phyloP scores from a whole-genome alignment of 78 protist species.

The Cavenderia fasciculata region DNA sequence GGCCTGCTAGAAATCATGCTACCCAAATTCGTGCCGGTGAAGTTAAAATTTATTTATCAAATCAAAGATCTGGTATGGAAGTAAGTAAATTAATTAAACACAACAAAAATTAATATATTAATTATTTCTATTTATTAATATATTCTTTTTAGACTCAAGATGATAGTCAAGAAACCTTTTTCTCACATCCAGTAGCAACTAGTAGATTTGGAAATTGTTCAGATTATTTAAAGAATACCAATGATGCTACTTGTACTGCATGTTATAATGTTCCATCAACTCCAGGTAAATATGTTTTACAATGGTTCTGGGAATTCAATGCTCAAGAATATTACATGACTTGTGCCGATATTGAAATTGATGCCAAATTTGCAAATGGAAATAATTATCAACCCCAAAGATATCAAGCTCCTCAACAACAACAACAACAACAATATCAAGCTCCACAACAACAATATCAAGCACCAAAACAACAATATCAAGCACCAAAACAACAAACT shows the following conservation, averaged over 20 bases:
- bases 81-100: not conserved
- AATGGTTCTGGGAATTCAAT: slow-evolving; percentile 76
- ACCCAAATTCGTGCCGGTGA: slow-evolving; percentile 53
- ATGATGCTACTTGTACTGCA: slow-evolving; percentile 64
- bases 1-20: slow-evolving; percentile 79
- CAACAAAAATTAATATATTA: not conserved
- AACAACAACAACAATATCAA: not conserved
- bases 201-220: slow-evolving; percentile 73
- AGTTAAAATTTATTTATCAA: slow-evolving; percentile 42
- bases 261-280: slow-evolving; percentile 18
- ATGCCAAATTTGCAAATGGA: not conserved
- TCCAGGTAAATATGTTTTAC: slow-evolving; percentile 41
- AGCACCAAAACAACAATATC: not conserved
- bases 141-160: not conserved
- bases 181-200: slow-evolving; percentile 10
- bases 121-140: not conserved
- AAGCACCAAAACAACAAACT: not conserved
- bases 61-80: not conserved
- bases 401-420: not conserved
- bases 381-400: not conserved
- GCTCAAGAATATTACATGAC: slow-evolving; percentile 67
- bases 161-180: slow-evolving; percentile 38
- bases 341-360: slow-evolving; percentile 52
- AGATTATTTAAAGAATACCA: slow-evolving; percentile 43
- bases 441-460: not conserved